Evolutionary conservation across 495 filamentous ascomycete genomes (phyloP).

Genomic region (Pseudoneurospora amorphoporcata): DNA sequence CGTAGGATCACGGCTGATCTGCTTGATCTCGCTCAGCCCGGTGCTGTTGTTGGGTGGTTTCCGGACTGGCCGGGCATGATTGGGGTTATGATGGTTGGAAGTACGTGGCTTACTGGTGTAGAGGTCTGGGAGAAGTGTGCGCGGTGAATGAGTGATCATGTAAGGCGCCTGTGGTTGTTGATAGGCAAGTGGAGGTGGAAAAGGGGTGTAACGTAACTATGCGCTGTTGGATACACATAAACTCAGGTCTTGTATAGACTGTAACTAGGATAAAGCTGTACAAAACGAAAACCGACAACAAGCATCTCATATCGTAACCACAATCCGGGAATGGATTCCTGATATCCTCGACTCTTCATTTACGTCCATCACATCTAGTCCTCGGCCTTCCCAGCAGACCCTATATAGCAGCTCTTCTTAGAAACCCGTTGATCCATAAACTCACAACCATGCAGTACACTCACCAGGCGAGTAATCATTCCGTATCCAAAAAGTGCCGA

Average conservation of each 20-base stretch:
- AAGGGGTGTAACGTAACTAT: neutral
- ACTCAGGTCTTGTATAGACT: neutral
- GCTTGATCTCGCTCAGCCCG: slow-evolving; percentile 49
- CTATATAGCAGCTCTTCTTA: neutral
- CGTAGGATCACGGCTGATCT: slow-evolving; percentile 40
- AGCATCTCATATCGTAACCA: neutral
- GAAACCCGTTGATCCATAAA: neutral
- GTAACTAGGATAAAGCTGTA: neutral
- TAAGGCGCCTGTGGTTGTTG: neutral
- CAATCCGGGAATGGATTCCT: neutral
- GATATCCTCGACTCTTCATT: neutral
- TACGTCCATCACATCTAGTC: neutral
- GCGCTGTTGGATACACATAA: neutral
- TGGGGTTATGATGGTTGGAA: slow-evolving; percentile 43
- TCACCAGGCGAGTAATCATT: neutral
- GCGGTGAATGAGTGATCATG: slow-evolving; percentile 5
- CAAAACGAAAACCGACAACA: neutral
- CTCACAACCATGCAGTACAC: neutral
- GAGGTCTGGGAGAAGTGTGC: slow-evolving; percentile 50
- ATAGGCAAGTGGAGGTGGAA: neutral
- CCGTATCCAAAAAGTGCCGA: neutral
- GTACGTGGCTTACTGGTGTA: slow-evolving; percentile 44
- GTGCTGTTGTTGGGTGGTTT: slow-evolving; percentile 45
- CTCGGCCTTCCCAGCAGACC: neutral
- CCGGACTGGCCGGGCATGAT: slow-evolving; percentile 32